A percentile compares a stretch with the other conserved stretches of the same genome.
phyloP scores from a whole-genome alignment of 257 asterid genomes.

The Rhazya stricta region DNA sequence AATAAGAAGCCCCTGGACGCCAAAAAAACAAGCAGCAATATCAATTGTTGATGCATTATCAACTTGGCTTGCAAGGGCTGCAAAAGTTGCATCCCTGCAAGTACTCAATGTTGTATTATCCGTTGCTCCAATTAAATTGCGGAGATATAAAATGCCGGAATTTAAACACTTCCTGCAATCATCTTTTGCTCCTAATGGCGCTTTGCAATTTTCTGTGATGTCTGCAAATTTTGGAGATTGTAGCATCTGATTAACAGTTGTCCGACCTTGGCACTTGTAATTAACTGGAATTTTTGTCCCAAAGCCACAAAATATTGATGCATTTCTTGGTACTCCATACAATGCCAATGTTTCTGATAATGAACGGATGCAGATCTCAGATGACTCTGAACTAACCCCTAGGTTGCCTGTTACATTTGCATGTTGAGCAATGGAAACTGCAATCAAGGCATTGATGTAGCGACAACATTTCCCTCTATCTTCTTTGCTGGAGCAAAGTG shows the following conservation, averaged over 20 bases:
- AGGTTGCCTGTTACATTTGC: conserved; percentile 61
- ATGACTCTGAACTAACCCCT: conserved; percentile 54
- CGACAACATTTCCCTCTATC: conserved; percentile 82
- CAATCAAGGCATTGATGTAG: conserved; percentile 73
- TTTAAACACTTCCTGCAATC: conserved; percentile 78
- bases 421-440: conserved; percentile 69
- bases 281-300: conserved; percentile 82
- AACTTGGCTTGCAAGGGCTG: conserved; percentile 71
- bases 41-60: conserved; percentile 52
- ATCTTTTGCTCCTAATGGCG: conserved; percentile 41
- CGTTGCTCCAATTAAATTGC: conserved; percentile 63
- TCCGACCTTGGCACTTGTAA: conserved; percentile 74
- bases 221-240: conserved; percentile 58
- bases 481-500: conserved; percentile 65
- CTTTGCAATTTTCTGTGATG: conserved; percentile 56
- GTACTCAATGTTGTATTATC: conserved; percentile 77
- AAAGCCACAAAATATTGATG: conserved; percentile 65
- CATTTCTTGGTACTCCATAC: conserved; percentile 63
- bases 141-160: conserved; percentile 69
- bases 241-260: conserved; percentile 69
- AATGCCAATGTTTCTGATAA: conserved; percentile 61
- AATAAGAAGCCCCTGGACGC: conserved; percentile 55
- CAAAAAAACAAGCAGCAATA: conserved; percentile 83
- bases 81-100: conserved; percentile 92
- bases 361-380: conserved; percentile 55